Evolutionary conservation across 345 rosid genomes (phyloP).

Genomic region (Odontarrhena argentea): DNA sequence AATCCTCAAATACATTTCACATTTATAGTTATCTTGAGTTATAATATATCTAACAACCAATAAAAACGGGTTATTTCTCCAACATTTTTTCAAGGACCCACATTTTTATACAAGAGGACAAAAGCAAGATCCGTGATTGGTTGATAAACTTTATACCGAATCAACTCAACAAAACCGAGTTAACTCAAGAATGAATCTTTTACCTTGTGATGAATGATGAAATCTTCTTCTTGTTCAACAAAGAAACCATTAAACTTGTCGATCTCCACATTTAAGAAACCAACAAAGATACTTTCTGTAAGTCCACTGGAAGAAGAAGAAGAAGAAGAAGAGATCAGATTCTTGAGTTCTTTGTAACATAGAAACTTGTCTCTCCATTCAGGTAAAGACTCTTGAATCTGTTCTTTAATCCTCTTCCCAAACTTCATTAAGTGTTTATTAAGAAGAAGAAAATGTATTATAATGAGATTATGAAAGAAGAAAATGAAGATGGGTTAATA

Average conservation of each 20-base stretch:
- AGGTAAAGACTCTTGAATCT: slow-evolving; percentile 72
- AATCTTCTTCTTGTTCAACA: slow-evolving; percentile 89
- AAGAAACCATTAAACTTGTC: slow-evolving; percentile 88
- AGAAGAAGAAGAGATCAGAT: slow-evolving; percentile 51
- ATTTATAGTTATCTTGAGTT: neutral
- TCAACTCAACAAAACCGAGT: slow-evolving; percentile 8
- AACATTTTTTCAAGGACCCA: neutral
- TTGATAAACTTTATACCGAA: neutral
- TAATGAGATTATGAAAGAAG: slow-evolving; percentile 24
- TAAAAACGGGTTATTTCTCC: neutral
- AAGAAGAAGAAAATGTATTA: slow-evolving; percentile 5
- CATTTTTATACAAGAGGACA: neutral
- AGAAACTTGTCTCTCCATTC: slow-evolving; percentile 80
- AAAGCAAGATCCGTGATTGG: slow-evolving; percentile 13
- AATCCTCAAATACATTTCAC: neutral
- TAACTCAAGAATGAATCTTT: slow-evolving; percentile 9
- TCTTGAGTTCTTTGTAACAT: slow-evolving; percentile 76
- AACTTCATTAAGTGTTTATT: slow-evolving; percentile 60
- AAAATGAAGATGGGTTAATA: slow-evolving; percentile 22
- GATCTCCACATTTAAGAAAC: slow-evolving; percentile 67
- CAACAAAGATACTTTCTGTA: slow-evolving; percentile 56
- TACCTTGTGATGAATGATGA: slow-evolving; percentile 79
- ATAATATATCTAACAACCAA: slow-evolving; percentile 12
- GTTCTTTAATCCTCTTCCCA: slow-evolving; percentile 82
- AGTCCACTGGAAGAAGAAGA: slow-evolving; percentile 10